These are phyloP conservation scores for Lentinula raphanica DNA, from an alignment of 768 basidiomycete species.

Conservation along the genomic window DNA sequence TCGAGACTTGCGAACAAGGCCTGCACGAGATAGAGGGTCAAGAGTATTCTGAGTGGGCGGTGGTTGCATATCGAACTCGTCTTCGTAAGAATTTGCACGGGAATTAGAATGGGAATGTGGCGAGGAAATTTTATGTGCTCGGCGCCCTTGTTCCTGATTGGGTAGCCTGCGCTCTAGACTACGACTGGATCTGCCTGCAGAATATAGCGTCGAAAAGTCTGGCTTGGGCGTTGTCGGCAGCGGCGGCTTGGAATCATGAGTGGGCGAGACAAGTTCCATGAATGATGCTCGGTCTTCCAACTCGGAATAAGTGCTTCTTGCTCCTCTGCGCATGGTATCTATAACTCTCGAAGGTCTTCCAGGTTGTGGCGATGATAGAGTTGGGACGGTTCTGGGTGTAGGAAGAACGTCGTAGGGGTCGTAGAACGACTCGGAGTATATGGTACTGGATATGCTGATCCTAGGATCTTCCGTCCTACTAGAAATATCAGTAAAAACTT, in stretches of 20 bases:
- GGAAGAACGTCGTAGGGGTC: slow-evolving; percentile 17
- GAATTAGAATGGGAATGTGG: neutral
- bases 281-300: slow-evolving; percentile 26
- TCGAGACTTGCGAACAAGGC: slow-evolving; percentile 65
- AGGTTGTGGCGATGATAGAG: neutral
- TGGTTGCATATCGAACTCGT: slow-evolving; percentile 12
- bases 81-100: slow-evolving; percentile 4
- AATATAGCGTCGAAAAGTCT: slow-evolving; percentile 6
- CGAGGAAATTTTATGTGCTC: neutral
- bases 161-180: slow-evolving; percentile 18
- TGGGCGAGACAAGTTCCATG: slow-evolving; percentile 39
- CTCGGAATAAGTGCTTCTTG: neutral
- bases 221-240: slow-evolving; percentile 45
- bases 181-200: slow-evolving; percentile 6
- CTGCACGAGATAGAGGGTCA: slow-evolving; percentile 58
- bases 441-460: slow-evolving; percentile 38
- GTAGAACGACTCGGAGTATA: slow-evolving; percentile 31
- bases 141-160: slow-evolving; percentile 13
- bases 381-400: neutral
- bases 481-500: neutral
- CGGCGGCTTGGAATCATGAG: slow-evolving; percentile 30
- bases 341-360: neutral
- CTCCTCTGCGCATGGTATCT: neutral
- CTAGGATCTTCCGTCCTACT: slow-evolving; percentile 26
- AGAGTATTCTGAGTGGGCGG: slow-evolving; percentile 70